Evolutionary conservation across 2,329 filamentous ascomycete genomes (phyloP), one percentile per base, ranked within the genome.

Genomic region (Cyphellophora attinorum): DNA sequence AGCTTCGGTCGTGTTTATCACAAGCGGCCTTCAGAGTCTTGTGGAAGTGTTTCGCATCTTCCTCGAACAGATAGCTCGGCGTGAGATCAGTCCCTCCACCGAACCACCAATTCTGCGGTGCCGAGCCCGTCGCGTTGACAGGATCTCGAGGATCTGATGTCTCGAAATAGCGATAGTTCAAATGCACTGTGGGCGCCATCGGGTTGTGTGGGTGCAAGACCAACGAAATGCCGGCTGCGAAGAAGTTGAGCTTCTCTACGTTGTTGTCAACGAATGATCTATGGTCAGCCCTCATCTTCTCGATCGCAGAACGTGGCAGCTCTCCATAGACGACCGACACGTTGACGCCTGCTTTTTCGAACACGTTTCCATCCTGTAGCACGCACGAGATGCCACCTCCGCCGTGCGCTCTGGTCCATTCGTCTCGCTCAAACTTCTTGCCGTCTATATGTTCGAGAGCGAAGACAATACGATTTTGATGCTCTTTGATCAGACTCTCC

Each of bases 151-250:
- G 74, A 51, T 89, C 82, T 41, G 84, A 82, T 2, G 91, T 98
- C 67, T 98, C 91, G 55, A 98, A 98, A 64, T 98, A 98, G 38
- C 91, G 79, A 68, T 96, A 96, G 68, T 98, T 98, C 49, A 98
- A 72, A 59, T 98, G 91, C 12, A 98, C 91, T 0, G 91, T 98
- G 1, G 91, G 91, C 5, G 89, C 89, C 81, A 94, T 93, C 31
- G 91, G 91, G 61, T 98, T 98, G 51, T 76, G 72, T 2, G 91
- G 91, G 59, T 98, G 91, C 34, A 96, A 68, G 16, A 98, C 89
- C 59, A 98, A 72, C 54, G 86, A 94, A 34, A 98, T 68, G 4
- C 91, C 91, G 2, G 89, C 83, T 13, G 89, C 91, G 58, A 96
- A 98, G 72, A 96, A 98, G 51, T 88, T 84, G 41, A 98, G 68